Evolutionary conservation across 208 protist genomes (phyloP).

Genomic region (Leptomonas pyrrhocoris): DNA sequence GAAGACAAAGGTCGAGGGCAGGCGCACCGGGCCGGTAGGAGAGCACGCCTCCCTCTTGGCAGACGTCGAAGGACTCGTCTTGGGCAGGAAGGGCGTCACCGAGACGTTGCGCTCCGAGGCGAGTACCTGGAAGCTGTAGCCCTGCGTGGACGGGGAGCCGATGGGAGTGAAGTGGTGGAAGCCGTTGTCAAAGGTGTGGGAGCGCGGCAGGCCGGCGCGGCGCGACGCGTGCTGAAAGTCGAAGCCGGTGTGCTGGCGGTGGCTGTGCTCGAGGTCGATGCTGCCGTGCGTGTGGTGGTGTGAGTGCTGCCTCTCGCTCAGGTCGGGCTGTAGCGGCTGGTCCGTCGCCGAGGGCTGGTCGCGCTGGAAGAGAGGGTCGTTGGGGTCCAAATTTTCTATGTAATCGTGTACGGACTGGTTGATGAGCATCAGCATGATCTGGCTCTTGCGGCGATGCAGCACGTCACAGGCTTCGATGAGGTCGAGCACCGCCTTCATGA

Average conservation of each 20-base stretch:
- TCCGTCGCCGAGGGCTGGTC: not conserved
- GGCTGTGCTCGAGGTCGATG: slow-evolving; percentile 10
- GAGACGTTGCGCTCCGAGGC: slow-evolving; percentile 49
- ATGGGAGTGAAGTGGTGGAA: slow-evolving; percentile 7
- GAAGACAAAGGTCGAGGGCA: slow-evolving; percentile 68
- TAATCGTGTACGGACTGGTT: slow-evolving; percentile 51
- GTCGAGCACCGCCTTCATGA: slow-evolving; percentile 75
- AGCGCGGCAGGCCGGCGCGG: slow-evolving; percentile 3
- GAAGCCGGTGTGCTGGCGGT: slow-evolving; percentile 7
- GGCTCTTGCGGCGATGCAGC: slow-evolving; percentile 76
- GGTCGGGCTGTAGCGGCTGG: slow-evolving; percentile 1
- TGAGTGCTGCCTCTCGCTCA: not conserved
- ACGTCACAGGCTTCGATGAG: slow-evolving; percentile 62
- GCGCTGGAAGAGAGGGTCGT: slow-evolving; percentile 2
- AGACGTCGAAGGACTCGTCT: not conserved
- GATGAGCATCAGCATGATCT: slow-evolving; percentile 85
- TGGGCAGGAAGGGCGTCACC: slow-evolving; percentile 41
- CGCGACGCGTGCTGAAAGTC: slow-evolving; percentile 6
- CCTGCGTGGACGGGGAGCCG: slow-evolving; percentile 25
- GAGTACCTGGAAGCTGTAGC: slow-evolving; percentile 42
- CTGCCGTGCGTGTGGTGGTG: not conserved
- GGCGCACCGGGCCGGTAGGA: slow-evolving; percentile 33
- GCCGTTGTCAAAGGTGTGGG: slow-evolving; percentile 25
- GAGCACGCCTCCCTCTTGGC: slow-evolving; percentile 5
- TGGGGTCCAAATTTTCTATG: slow-evolving; percentile 7